phyloP scores from a whole-genome alignment of 2,329 filamentous ascomycete species.

The Cercospora brassicicola region DNA sequence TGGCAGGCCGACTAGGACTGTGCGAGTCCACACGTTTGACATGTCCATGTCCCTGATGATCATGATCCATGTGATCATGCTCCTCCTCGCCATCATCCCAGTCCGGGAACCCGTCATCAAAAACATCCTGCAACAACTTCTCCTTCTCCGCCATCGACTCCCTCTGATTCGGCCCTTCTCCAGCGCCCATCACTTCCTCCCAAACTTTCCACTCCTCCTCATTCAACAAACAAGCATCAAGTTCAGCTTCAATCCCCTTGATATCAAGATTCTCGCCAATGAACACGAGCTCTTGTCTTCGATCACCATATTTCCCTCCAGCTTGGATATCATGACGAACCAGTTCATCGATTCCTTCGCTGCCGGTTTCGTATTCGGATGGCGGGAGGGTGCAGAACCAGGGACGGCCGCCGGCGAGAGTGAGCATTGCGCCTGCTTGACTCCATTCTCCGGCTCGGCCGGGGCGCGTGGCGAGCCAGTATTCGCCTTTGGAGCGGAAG shows the following conservation, averaged over 20 bases:
- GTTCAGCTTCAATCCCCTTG: slow-evolving; percentile 50
- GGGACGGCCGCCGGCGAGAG: slow-evolving; percentile 58
- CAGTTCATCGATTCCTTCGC: slow-evolving; percentile 49
- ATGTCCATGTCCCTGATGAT: slow-evolving; percentile 21
- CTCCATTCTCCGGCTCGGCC: slow-evolving; percentile 61
- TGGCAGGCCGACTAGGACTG: slow-evolving; percentile 13
- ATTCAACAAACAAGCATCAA: slow-evolving; percentile 64
- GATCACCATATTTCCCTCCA: slow-evolving; percentile 61
- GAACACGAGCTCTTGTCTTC: slow-evolving; percentile 71
- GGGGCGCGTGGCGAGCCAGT: slow-evolving; percentile 61
- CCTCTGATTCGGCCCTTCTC: slow-evolving; percentile 22
- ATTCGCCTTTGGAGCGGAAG: slow-evolving; percentile 64
- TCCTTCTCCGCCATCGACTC: slow-evolving; percentile 32
- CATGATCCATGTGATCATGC: slow-evolving; percentile 25
- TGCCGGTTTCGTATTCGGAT: slow-evolving; percentile 54
- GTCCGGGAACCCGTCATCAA: slow-evolving; percentile 38
- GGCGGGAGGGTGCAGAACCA: slow-evolving; percentile 59
- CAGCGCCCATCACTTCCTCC: slow-evolving; percentile 38
- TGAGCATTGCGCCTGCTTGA: slow-evolving; percentile 65
- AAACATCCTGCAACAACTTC: slow-evolving; percentile 47
- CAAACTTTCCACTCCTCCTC: slow-evolving; percentile 55
- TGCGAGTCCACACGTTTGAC: slow-evolving; percentile 23
- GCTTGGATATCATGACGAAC: slow-evolving; percentile 52
- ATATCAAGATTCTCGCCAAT: slow-evolving; percentile 66
- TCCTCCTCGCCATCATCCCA: slow-evolving; percentile 29